A percentile compares a stretch with the other conserved stretches of the same genome.
These are phyloP conservation scores for Cercospora sp. DNA, from an alignment of 2,329 filamentous ascomycete genomes.

Conservation along the genomic window DNA sequence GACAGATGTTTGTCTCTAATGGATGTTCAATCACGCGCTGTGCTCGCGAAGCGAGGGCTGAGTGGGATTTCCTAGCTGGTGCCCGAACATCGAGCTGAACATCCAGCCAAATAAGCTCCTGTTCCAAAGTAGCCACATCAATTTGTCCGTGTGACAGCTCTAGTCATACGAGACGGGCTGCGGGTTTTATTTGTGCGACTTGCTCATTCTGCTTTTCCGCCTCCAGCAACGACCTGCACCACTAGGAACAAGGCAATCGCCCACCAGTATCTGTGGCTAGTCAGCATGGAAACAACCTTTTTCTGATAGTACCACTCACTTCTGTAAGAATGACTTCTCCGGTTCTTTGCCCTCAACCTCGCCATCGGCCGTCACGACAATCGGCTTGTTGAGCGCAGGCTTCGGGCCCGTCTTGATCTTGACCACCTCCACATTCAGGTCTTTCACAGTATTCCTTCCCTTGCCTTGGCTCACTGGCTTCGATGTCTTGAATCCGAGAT, in stretches of 20 bases:
- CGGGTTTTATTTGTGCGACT: not conserved
- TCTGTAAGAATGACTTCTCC: constrained; percentile 54
- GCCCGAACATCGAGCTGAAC: not conserved
- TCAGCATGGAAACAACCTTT: constrained; percentile 17
- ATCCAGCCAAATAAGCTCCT: not conserved
- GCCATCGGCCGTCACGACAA: constrained; percentile 58
- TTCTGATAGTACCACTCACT: constrained; percentile 41
- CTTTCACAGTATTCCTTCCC: constrained; percentile 34
- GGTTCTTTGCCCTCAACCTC: constrained; percentile 49
- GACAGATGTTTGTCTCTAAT: not conserved
- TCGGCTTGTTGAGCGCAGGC: constrained; percentile 54
- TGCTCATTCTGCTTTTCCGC: constrained; percentile 18
- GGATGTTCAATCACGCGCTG: not conserved
- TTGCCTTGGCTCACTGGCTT: constrained; percentile 24
- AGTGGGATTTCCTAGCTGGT: not conserved
- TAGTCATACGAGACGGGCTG: no score
- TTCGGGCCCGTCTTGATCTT: constrained; percentile 43
- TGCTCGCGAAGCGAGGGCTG: not conserved
- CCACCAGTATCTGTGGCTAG: constrained; percentile 52
- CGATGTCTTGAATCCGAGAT: constrained; percentile 47
- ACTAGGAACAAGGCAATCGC: constrained; percentile 50
- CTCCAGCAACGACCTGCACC: constrained; percentile 48
- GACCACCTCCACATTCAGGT: constrained; percentile 47
- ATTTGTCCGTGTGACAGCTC: not conserved
- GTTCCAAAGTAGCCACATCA: not conserved